phyloP scores from a whole-genome alignment of 352 stramenopile genomes.

The Lagenidium giganteum region DNA sequence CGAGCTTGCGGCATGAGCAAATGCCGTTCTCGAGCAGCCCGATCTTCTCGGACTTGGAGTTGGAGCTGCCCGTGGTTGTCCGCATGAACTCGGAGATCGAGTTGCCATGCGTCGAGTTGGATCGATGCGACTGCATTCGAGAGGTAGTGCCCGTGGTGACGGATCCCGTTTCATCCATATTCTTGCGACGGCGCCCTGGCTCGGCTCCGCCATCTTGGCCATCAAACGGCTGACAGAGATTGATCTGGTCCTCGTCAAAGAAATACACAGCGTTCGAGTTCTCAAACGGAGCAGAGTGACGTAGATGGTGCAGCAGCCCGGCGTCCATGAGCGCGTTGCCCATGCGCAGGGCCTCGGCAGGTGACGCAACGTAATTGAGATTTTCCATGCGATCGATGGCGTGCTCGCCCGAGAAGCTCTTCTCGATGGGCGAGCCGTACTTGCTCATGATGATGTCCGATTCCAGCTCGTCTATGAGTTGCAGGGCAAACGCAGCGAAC shows the following conservation, averaged over 20 bases:
- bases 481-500: conserved; percentile 16
- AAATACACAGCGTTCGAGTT: conserved; percentile 25
- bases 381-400: conserved; percentile 26
- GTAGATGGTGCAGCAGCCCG: conserved; percentile 37
- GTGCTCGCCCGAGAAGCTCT: conserved; percentile 26
- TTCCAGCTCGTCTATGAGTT: conserved; percentile 19
- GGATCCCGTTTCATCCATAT: neutral
- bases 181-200: neutral
- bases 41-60: conserved; percentile 35
- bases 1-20: conserved; percentile 34
- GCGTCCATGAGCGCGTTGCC: conserved; percentile 46
- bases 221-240: conserved; percentile 19
- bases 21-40: conserved; percentile 8
- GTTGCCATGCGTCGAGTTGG: conserved; percentile 33
- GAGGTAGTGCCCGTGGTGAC: conserved; percentile 3
- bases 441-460: conserved; percentile 18
- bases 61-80: conserved; percentile 18
- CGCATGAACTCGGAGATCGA: conserved; percentile 16
- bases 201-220: neutral
- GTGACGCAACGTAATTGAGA: conserved; percentile 14
- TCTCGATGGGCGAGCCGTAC: conserved; percentile 4
- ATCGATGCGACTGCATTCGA: conserved; percentile 22
- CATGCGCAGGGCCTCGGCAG: conserved; percentile 30
- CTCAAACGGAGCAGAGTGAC: conserved; percentile 31
- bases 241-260: conserved; percentile 35